Evolutionary conservation across 202 grass and related monocot genomes (phyloP).

Genomic region (Saccharum hybrid): DNA sequence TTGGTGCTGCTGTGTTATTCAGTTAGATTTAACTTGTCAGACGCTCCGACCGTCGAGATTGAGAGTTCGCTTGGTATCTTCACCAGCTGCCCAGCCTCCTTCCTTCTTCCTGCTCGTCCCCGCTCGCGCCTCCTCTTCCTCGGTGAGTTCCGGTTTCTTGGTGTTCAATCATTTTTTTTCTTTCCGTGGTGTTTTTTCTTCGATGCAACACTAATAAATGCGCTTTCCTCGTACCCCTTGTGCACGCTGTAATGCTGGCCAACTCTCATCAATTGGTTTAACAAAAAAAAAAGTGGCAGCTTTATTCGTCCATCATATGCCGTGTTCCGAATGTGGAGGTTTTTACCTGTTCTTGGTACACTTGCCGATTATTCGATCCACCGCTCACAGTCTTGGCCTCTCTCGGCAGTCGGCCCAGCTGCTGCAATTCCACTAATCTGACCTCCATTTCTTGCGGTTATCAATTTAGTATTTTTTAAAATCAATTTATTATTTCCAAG

Average conservation of each 20-base stretch:
- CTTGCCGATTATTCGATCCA: conserved; percentile 6
- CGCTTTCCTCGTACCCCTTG: neutral
- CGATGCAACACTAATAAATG: conserved; percentile 22
- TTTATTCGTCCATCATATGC: conserved; percentile 19
- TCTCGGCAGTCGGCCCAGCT: neutral
- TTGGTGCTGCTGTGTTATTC: conserved; percentile 4
- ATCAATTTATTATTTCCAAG: neutral
- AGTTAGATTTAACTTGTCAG: conserved; percentile 21
- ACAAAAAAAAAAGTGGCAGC: neutral
- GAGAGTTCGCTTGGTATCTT: neutral
- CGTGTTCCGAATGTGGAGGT: conserved; percentile 40
- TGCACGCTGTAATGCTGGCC: conserved; percentile 19
- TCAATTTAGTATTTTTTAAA: neutral
- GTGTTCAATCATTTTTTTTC: neutral
- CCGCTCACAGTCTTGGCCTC: neutral
- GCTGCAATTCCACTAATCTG: conserved; percentile 3
- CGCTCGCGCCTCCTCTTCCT: conserved; percentile 20
- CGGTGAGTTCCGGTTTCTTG: conserved; percentile 42
- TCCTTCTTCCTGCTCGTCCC: neutral
- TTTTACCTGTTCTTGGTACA: conserved; percentile 38
- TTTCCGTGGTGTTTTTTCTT: conserved; percentile 6
- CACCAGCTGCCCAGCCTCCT: neutral
- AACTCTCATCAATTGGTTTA: conserved; percentile 10
- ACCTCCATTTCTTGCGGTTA: conserved; percentile 21
- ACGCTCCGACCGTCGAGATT: neutral